phyloP scores from a whole-genome alignment of 139 green algal genomes.

The Chloropicon primus region DNA sequence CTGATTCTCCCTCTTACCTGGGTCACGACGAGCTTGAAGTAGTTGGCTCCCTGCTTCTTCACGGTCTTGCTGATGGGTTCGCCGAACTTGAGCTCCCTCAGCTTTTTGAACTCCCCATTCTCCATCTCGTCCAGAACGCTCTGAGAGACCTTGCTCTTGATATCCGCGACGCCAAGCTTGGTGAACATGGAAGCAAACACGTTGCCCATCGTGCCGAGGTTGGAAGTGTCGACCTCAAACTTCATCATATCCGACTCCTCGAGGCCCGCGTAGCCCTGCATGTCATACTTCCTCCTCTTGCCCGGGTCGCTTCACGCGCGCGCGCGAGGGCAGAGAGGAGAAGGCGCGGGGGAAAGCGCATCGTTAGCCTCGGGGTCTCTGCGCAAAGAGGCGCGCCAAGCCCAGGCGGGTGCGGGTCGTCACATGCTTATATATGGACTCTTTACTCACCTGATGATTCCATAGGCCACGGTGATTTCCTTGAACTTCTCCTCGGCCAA shows the following conservation, averaged over 20 bases:
- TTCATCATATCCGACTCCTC: background rate
- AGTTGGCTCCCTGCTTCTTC: background rate
- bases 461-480: conserved; percentile 4
- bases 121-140: background rate
- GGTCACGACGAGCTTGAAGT: background rate
- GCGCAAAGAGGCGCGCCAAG: no score
- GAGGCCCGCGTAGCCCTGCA: background rate
- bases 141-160: background rate
- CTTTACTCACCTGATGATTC: conserved; percentile 8
- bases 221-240: background rate
- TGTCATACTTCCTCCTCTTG: background rate
- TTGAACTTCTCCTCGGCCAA: conserved; percentile 16
- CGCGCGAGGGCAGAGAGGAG: no score
- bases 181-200: background rate
- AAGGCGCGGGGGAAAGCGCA: background rate
- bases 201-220: background rate
- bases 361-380: no score
- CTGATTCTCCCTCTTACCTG: no score
- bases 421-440: no score
- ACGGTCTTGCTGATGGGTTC: background rate
- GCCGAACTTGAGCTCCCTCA: background rate
- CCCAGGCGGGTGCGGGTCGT: no score
- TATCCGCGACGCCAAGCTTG: background rate
- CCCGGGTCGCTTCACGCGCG: background rate
- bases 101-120: background rate